Base-by-base conservation (phyloP, 208 protist species). In the Wallacemonas sp. region DNA sequence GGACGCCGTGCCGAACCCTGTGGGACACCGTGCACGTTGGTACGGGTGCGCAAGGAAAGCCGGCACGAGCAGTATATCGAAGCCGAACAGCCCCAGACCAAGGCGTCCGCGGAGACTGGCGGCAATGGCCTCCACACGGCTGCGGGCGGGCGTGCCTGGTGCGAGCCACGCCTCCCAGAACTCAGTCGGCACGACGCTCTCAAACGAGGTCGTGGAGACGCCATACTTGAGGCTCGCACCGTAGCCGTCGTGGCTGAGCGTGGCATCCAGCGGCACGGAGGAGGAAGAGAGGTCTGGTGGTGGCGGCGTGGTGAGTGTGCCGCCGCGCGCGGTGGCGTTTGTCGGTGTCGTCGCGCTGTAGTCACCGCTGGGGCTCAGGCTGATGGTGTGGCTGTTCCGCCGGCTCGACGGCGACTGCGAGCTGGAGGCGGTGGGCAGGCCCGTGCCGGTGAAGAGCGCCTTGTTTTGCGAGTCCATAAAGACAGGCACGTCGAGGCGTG, bases 31-130 rank as follows among this genome's bases (percentile, higher is more conserved):
- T 22, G 42, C 57, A 17, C 44, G 44, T 34, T 81, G 67, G 50
- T 78, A 71, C 0, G 39, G 24, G 65, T 75, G 64, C 26, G 69
- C 65, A 12, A 78, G 55, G 37, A 77, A 33, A 22, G 53, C 44
- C 15, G 89, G 89, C 22, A 92, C 48, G 24, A 95, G 64, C 30
- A 95, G 36, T n/a, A 95, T 60, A 59, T 95, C 89, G 55, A 95
- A 91, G 26, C 89, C 89, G 69, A 85, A 91, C 10, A 95, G 70
- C 19, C 73, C 73, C 19, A 95, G 74, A 1, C 71, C 58, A n/a
- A 91, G 66, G 24, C 66, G 26, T 15, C 50, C 50, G 29, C 73
- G 63, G 38, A 92, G 62, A 22, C 71, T 42, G n/a, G 69, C 32
- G 4, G 84, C 81, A 15, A 91, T 65, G 9, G 61, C 50, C 32